A percentile compares a stretch with the other conserved stretches of the same genome.
These are phyloP conservation scores for Eragrostis tef DNA, from an alignment of 202 grass and related monocot species.

Conservation along the genomic window DNA sequence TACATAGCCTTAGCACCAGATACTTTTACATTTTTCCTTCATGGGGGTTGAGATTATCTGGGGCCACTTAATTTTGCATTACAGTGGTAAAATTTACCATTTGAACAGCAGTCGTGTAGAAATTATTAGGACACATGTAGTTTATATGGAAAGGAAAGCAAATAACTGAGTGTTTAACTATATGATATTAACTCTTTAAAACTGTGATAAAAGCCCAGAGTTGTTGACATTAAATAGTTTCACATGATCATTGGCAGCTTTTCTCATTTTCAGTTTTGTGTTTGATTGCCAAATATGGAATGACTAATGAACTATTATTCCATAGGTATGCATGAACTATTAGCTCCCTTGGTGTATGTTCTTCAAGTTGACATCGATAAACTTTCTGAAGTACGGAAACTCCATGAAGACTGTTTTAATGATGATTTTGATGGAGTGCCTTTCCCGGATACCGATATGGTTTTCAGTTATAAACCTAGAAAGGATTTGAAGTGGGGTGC, in stretches of 20 bases:
- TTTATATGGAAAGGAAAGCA: conserved; percentile 4
- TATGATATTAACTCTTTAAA: conserved; percentile 5
- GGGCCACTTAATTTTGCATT: not conserved
- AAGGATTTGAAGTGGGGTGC: conserved; percentile 60
- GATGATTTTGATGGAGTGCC: conserved; percentile 78
- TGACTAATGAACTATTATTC: conserved; percentile 35
- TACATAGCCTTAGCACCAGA: not conserved
- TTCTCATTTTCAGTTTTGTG: conserved; percentile 8
- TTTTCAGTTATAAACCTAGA: conserved; percentile 72
- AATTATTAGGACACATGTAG: conserved; percentile 14
- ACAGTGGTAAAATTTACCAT: conserved; percentile 11
- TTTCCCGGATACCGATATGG: conserved; percentile 64
- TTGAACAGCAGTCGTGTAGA: conserved; percentile 16
- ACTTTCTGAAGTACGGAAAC: conserved; percentile 67
- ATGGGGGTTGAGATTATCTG: conserved; percentile 13
- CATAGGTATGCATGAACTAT: conserved; percentile 95
- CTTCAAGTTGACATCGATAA: conserved; percentile 86
- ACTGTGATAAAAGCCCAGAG: not conserved
- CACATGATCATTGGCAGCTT: conserved; percentile 32
- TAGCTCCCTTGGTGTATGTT: conserved; percentile 93
- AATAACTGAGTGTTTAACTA: not conserved
- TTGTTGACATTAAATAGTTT: conserved; percentile 4
- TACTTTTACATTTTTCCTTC: not conserved
- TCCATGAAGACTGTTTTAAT: conserved; percentile 75
- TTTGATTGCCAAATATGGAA: conserved; percentile 29